Evolutionary conservation across 371 early-diverging fungal genomes (phyloP), one percentile per base, ranked within the genome.

Genomic region (Haplosporangium sp.): DNA sequence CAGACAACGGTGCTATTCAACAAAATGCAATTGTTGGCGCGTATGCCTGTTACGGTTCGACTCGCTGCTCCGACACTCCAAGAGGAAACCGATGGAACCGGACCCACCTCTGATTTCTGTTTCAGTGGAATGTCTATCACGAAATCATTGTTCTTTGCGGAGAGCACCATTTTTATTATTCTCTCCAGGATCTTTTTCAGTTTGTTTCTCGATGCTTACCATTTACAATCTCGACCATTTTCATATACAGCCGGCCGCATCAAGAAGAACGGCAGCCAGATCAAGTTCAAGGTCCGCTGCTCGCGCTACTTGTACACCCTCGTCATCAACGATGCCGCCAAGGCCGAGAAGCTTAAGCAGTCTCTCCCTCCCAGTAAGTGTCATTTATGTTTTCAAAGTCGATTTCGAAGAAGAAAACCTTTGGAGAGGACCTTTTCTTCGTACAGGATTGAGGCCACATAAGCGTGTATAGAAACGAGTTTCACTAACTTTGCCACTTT

Each of bases 271-370:
- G 94, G 93, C 82, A 89, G 88, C 81, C 86, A 91, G 82, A 88
- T 90, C 94, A 99, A 99, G 93, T 98, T 99, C 94, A 99, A 99
- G 96, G 95, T 98, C 80, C 93, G 99, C 83, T 96, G 98, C 93
- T 94, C 97, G 64, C 91, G 91, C 82, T 97, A 96, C 91, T 92
- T 99, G 76, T 98, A 98, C 95, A 99, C 99, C 71, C 91, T 99
- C 70, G 93, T 95, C 65, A 95, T 98, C 74, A 90, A 96, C 67
- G 99, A 99, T 84, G 89, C 92, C 81, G 92, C 91, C 83, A 98
- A 97, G 94, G 99, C 98, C 80, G 90, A 88, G 84, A 98, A 99
- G 93, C 92, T 99, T 71, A 94, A 92, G 85, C 94, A 95, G 86
- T 93, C 94, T 60, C 92, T 95, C 59, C 95, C 95, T 72, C 93